Evolutionary conservation across 1,284 basidiomycete species (phyloP).

Genomic region (Pascua guehoae): DNA sequence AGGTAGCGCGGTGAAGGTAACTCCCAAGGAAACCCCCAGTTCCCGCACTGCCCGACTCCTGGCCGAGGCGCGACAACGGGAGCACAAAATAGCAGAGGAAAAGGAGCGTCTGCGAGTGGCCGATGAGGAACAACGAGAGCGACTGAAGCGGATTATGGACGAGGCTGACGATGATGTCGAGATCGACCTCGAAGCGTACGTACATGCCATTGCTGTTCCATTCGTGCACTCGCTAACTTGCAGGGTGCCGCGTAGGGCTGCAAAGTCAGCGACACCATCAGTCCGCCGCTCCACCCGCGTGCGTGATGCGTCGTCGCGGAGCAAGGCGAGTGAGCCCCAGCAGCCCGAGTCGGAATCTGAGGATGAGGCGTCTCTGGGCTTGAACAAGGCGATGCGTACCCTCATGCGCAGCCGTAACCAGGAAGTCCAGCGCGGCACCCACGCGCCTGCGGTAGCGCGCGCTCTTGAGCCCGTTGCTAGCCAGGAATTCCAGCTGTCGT

Average conservation of each 20-base stretch:
- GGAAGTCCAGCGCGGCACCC: no score
- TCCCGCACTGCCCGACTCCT: constrained; percentile 5
- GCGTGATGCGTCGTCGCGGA: no score
- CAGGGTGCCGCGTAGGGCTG: not conserved
- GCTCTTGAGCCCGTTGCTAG: no score
- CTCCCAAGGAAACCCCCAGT: not conserved
- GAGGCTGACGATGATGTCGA: constrained; percentile 1
- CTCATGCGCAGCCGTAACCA: no score
- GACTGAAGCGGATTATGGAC: not conserved
- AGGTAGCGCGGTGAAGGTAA: not conserved
- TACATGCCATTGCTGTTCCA: not conserved
- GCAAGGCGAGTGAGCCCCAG: not conserved
- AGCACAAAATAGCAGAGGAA: not conserved
- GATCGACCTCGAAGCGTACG: not conserved
- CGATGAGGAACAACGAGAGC: not conserved
- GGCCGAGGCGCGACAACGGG: not conserved
- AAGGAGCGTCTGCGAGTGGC: not conserved
- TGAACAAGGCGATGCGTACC: no score
- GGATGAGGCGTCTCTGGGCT: not conserved
- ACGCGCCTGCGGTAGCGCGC: no score
- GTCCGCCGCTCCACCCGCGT: not conserved
- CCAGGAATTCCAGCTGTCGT: no score
- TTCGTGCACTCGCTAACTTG: not conserved
- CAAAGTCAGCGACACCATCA: not conserved
- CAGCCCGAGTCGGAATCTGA: not conserved